Conservation (phyloP, 495 filamentous ascomycete genomes). For the Cercophora newfieldiana region DNA sequence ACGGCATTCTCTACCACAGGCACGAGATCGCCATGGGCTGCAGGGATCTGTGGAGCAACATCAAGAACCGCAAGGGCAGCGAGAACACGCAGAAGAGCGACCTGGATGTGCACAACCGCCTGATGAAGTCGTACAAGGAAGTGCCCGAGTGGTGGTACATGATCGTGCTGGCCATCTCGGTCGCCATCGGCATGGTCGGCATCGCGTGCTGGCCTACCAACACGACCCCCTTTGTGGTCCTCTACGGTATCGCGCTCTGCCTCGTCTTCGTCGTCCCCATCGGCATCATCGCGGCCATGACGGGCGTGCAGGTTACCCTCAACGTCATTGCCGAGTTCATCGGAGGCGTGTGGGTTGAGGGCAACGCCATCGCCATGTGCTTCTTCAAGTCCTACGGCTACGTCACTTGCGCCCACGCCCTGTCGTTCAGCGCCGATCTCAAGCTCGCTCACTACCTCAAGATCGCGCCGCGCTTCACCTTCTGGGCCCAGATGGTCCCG, state of each 20-base stretch:
- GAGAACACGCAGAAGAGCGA: constrained; percentile 19
- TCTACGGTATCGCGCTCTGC: constrained; percentile 45
- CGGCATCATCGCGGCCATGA: constrained; percentile 46
- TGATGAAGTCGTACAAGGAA: constrained; percentile 43
- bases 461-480: constrained; percentile 45
- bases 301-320: constrained; percentile 43
- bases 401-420: constrained; percentile 42
- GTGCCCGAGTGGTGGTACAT: constrained; percentile 49
- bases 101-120: constrained; percentile 39
- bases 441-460: constrained; percentile 49
- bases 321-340: constrained; percentile 50
- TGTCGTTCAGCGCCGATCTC: constrained; percentile 41
- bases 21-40: constrained; percentile 43
- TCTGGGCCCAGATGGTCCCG: constrained; percentile 45
- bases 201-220: constrained; percentile 43
- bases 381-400: constrained; percentile 49
- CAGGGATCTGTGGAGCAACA: constrained; percentile 28
- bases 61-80: constrained; percentile 23
- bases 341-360: constrained; percentile 42
- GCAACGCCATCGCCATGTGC: constrained; percentile 47
- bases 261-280: constrained; percentile 45
- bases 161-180: constrained; percentile 32
- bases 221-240: constrained; percentile 42
- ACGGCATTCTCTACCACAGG: constrained; percentile 41
- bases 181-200: constrained; percentile 38